These are phyloP conservation scores for Clarireedia monteithiana DNA, from an alignment of 2,329 filamentous ascomycete species.

Conservation along the genomic window DNA sequence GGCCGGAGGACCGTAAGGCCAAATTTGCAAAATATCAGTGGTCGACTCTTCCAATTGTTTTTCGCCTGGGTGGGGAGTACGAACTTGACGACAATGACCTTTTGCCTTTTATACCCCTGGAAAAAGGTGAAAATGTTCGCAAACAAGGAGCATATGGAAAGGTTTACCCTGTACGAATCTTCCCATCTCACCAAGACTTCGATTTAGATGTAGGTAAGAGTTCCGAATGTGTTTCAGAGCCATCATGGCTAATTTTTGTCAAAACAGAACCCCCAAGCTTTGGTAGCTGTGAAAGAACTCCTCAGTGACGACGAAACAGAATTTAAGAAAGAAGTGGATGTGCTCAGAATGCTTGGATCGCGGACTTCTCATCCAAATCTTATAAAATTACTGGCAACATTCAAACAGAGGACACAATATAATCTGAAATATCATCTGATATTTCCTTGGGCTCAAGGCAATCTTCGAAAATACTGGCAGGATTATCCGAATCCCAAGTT, in stretches of 20 bases:
- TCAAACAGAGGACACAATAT: constrained; percentile 13
- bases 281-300: constrained; percentile 17
- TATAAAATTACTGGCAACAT: constrained; percentile 27
- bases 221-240: too few species aligned
- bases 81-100: constrained; percentile 10
- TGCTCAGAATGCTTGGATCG: constrained; percentile 10
- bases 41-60: too few species aligned
- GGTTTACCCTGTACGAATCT: constrained; percentile 16
- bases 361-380: constrained; percentile 19
- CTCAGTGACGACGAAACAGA: constrained; percentile 10
- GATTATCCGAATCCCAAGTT: constrained; percentile 9
- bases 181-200: constrained; percentile 20
- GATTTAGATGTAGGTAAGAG: neutral
- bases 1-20: too few species aligned
- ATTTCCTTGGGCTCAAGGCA: constrained; percentile 25
- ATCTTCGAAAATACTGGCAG: constrained; percentile 26
- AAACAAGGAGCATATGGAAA: constrained; percentile 19
- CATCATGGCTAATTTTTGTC: neutral
- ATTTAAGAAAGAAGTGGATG: constrained; percentile 13
- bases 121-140: neutral
- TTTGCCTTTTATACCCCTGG: constrained; percentile 15
- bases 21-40: too few species aligned
- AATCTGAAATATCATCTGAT: constrained; percentile 27
- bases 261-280: constrained; percentile 10
- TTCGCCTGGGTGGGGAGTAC: constrained; percentile 8